Base-by-base conservation (phyloP, 257 asterid species). In the Plectranthus barbatus region DNA sequence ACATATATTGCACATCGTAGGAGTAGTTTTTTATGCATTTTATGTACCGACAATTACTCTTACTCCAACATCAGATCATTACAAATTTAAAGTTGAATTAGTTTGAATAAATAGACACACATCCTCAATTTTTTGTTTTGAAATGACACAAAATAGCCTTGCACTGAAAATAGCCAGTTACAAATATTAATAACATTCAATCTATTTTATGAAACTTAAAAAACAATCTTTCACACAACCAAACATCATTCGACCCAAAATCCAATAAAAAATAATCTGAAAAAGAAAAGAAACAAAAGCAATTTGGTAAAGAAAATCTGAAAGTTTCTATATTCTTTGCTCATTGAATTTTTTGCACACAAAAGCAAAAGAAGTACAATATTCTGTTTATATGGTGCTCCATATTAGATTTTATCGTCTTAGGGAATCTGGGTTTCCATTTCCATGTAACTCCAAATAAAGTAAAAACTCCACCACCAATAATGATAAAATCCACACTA, bases 201-300 rank as follows among this genome's bases (percentile, higher is more conserved):
- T 39, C 41, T 17, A 42, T 33, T 60, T 31, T 40, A 34, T 45
- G 50, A 52, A 52, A 41, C 40, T n/a, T 70, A 23, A 44, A 45
- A n/a, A 37, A 41, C 4, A 6, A 44, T 51, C 55, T 19, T 9
- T 52, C 45, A 45, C 39, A 52, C 17, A 53, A 31, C 56, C 63
- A 60, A 68, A 46, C 60, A 56, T 1, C 5, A 1, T 26, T 67
- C 34, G 51, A 31, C 15, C 50, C 44, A 26, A 48, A 57, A 15
- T 59, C 18, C 31, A 53, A 52, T 23, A 2, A 55, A n/a, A 66
- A 66, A 11, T 3, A 66, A 13, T 5, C 21, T 44, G 0, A 34
- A 62, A 62, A 53, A 6, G 57, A 52, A 52, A 51, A 60, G 34
- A 61, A 69, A 44, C 63, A 69, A 61, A 61, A 61, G 0, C 19